Evolutionary conservation across 2,329 filamentous ascomycete genomes (phyloP).

Genomic region (Colletotrichum tamarilloi): DNA sequence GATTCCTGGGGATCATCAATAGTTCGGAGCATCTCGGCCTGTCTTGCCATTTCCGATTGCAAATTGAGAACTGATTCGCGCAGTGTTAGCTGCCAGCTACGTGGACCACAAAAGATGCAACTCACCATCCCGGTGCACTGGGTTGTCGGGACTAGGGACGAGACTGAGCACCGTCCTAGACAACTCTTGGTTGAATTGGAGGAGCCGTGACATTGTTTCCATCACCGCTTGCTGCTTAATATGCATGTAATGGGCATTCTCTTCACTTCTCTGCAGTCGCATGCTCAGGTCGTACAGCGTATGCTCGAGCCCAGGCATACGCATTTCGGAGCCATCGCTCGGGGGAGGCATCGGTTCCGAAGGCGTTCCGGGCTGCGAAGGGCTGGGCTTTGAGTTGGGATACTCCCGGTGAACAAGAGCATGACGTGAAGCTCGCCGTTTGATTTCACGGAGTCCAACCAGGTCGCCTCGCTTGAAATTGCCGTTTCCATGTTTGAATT

Average conservation of each 20-base stretch:
- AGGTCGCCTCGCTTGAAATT: conserved; percentile 97
- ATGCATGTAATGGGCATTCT: conserved; percentile 82
- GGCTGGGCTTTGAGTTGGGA: conserved; percentile 78
- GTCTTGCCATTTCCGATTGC: conserved; percentile 70
- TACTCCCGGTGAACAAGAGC: conserved; percentile 94
- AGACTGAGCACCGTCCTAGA: conserved; percentile 79
- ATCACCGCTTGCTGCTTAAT: conserved; percentile 84
- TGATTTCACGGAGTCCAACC: conserved; percentile 92
- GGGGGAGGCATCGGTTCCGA: conserved; percentile 76
- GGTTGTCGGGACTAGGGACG: conserved; percentile 79
- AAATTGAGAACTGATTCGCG: conserved; percentile 59
- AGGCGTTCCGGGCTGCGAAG: conserved; percentile 85
- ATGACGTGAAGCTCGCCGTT: conserved; percentile 91
- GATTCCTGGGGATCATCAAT: conserved; percentile 76
- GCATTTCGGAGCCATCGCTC: conserved; percentile 80
- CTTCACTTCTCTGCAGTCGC: conserved; percentile 84
- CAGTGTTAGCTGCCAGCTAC: conserved; percentile 10
- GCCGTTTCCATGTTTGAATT: conserved; percentile 97
- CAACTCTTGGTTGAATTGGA: conserved; percentile 86
- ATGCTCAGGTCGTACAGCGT: conserved; percentile 82
- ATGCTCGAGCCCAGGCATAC: conserved; percentile 82
- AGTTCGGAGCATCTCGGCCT: conserved; percentile 66
- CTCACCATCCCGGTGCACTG: conserved; percentile 85
- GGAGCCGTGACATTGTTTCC: conserved; percentile 78
- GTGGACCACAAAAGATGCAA: conserved; percentile 27